A percentile compares a stretch with the other conserved stretches of the same genome.
Evolutionary conservation across 2,329 filamentous ascomycete species (phyloP).

Genomic region (Venturia effusa): DNA sequence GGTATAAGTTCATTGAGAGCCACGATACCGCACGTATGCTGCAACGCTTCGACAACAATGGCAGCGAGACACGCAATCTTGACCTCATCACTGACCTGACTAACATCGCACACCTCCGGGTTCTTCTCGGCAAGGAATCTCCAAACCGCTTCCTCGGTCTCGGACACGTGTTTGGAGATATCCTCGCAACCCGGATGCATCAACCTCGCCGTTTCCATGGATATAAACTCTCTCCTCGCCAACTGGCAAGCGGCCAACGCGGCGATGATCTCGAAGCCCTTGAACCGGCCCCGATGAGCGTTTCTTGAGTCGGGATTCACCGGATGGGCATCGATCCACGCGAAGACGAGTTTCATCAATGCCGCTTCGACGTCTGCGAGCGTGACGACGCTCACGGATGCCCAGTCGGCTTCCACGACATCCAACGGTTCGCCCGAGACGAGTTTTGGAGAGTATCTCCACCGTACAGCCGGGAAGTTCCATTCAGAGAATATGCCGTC

Average conservation of each 20-base stretch:
- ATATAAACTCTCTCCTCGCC: background rate
- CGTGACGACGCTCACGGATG: background rate
- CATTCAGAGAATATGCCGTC: background rate
- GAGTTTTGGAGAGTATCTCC: background rate
- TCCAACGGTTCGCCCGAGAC: background rate
- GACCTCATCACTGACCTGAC: background rate
- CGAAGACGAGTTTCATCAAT: background rate
- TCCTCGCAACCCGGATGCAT: background rate
- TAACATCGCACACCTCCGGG: background rate
- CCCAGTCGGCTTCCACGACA: background rate
- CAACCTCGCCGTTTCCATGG: background rate
- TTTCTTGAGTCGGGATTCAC: no score
- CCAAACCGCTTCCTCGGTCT: background rate
- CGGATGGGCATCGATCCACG: background rate
- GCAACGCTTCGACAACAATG: background rate
- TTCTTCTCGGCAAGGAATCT: background rate
- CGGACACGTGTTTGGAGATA: background rate
- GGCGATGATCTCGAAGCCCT: background rate
- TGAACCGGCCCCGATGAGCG: background rate
- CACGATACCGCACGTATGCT: background rate
- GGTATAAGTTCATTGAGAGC: background rate
- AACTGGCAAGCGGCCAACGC: background rate
- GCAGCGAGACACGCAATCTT: background rate
- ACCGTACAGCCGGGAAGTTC: background rate
- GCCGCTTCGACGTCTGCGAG: no score